These are phyloP conservation scores for Verticillium nonalfalfae DNA, from an alignment of 2,329 filamentous ascomycete species.

Conservation along the genomic window DNA sequence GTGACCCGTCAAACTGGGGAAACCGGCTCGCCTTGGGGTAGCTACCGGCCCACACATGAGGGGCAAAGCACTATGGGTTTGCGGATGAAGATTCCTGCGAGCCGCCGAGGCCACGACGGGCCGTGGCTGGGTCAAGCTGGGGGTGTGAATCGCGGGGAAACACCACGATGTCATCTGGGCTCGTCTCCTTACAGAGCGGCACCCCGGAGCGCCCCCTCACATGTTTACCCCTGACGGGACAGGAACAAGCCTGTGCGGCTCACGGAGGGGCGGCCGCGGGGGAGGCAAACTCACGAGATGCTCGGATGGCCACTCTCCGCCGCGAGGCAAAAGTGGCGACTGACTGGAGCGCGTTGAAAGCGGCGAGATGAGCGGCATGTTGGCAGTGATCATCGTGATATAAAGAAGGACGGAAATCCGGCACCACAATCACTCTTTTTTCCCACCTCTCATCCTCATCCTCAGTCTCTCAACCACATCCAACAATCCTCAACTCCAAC, in stretches of 20 bases:
- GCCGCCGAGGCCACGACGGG: background rate
- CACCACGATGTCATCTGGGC: background rate
- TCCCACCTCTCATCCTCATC: conserved; percentile 1
- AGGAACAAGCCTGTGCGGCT: background rate
- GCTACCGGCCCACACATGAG: background rate
- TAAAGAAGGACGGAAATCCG: background rate
- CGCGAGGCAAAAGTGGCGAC: background rate
- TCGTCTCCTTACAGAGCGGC: background rate
- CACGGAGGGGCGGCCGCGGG: background rate
- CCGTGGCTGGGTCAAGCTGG: background rate
- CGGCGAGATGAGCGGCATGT: background rate
- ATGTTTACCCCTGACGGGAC: background rate
- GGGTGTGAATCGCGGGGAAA: background rate
- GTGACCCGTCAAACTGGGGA: background rate
- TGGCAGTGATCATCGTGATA: background rate
- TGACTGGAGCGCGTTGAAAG: background rate
- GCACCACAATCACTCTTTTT: background rate
- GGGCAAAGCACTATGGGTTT: conserved; percentile 1
- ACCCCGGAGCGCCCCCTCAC: background rate
- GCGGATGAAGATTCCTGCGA: conserved; percentile 1
- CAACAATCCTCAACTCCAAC: background rate
- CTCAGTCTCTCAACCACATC: background rate
- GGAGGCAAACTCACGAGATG: background rate
- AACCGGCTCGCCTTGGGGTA: background rate
- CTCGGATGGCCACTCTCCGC: background rate